Evolutionary conservation across 257 asterid species (phyloP).

Genomic region (Capsicum pubescens): DNA sequence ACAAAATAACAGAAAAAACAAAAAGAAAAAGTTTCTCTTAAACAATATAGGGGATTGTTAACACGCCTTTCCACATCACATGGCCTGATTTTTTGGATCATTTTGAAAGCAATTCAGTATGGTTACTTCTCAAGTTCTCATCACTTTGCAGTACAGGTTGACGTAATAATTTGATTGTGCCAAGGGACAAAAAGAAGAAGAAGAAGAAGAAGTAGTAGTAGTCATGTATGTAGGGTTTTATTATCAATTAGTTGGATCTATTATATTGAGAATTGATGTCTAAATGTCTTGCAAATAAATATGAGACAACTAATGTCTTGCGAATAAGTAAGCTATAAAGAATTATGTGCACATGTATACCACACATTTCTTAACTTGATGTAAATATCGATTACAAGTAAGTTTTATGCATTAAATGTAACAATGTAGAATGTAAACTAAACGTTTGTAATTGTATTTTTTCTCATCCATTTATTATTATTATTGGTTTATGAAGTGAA

Average conservation of each 20-base stretch:
- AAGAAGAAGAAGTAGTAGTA: not conserved
- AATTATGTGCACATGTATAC: not conserved
- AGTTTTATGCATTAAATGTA: too few relatives aligned
- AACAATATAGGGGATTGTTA: too few relatives aligned
- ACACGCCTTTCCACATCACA: not conserved
- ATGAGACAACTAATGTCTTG: too few relatives aligned
- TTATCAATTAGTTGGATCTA: too few relatives aligned
- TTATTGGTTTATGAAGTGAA: not conserved
- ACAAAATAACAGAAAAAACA: too few relatives aligned
- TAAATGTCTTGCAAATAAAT: too few relatives aligned
- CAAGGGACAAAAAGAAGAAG: not conserved
- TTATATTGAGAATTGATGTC: too few relatives aligned
- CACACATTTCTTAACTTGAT: not conserved
- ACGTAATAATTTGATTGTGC: not conserved
- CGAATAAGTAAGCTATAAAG: too few relatives aligned
- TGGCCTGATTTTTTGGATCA: not conserved
- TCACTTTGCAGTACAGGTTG: not conserved
- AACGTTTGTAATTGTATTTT: not conserved
- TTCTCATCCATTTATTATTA: not conserved
- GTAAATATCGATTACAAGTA: too few relatives aligned
- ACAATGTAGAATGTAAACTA: not conserved
- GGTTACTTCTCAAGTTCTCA: too few relatives aligned
- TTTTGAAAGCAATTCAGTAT: too few relatives aligned
- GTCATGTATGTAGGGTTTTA: not conserved
- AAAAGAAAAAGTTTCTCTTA: too few relatives aligned